Base-by-base conservation (phyloP, 164 flowering plant species). In the Magnolia changhungtana region DNA sequence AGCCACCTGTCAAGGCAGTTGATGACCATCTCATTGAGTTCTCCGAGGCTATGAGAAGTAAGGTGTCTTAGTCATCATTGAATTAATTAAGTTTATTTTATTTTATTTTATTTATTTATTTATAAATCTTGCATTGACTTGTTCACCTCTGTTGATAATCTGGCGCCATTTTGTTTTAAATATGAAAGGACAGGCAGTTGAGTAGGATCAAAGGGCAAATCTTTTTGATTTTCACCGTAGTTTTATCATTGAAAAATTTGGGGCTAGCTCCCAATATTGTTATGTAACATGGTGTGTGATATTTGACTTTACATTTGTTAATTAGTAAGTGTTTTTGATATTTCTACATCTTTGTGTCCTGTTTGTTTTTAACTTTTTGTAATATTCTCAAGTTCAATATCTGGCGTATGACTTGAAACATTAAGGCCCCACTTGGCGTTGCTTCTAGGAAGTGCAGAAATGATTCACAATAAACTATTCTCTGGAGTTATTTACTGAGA, bases 21-120 rank as follows among this genome's bases (percentile, higher is more conserved):
- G 99, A 96, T 83, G 97, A 94, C 50, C 97, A 96, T 85, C 96
- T 92, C 67, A 74, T 90, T 75, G 99, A 96, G 85, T 96, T 94
- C 81, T 91, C 98, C 37, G 99, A 96, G 86, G 91, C 98, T 65
- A 21, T 96, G 78, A 87, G 97, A 86, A 92, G 99, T 96, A 90
- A 78, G 71, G 19, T 63, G 19, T 58, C 50, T 37, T 23, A 7
- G 8, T 45, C 49, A 61, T 63, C 19, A 55, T 74, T 45, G 7
- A 51, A 8, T 50, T 49, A 20, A 1, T 16, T 75, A 37, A 37
- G 2, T 1, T 31, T n/a, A n/a, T n/a, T n/a, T n/a, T n/a, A n/a
- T n/a, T n/a, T n/a, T n/a, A n/a, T 31, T 31, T 24, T 73, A 16
- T 58, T 4, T 67, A 31, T 49, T 67, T 37, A 27, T 71, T 27